These are phyloP conservation scores for Aegilops sharonensis DNA, from an alignment of 176 grass and related monocot species.

Conservation along the genomic window DNA sequence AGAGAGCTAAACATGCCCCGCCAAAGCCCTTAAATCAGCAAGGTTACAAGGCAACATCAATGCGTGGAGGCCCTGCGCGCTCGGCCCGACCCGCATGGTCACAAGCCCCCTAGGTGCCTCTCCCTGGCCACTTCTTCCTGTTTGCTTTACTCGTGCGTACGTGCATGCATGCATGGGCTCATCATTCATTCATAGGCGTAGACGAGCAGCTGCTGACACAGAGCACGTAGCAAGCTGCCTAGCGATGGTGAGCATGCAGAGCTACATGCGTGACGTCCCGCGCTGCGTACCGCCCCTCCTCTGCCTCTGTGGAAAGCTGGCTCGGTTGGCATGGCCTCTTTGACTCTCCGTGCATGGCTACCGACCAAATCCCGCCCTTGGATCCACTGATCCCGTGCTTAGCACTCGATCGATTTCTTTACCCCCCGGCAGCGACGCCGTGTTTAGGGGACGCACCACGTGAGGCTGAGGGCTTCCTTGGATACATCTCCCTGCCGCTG, in stretches of 20 bases:
- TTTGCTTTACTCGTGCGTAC: not conserved
- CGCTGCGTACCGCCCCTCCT: not conserved
- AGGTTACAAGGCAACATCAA: conserved; percentile 17
- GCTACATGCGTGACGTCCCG: not conserved
- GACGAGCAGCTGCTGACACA: not conserved
- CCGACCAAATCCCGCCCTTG: not conserved
- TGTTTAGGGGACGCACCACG: conserved; percentile 46
- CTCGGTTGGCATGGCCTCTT: conserved; percentile 4
- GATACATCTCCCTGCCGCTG: conserved; percentile 13
- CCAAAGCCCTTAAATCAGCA: conserved; percentile 38
- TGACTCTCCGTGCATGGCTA: not conserved
- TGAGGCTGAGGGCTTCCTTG: conserved; percentile 44
- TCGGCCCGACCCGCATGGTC: conserved; percentile 31
- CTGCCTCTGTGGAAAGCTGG: not conserved
- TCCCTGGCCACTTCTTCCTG: conserved; percentile 33
- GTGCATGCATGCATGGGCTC: not conserved
- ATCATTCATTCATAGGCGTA: not conserved
- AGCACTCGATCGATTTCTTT: not conserved
- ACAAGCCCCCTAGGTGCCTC: conserved; percentile 18
- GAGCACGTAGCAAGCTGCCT: too few relatives aligned
- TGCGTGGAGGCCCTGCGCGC: conserved; percentile 5
- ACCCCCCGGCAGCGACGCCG: conserved; percentile 31
- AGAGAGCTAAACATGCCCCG: conserved; percentile 18
- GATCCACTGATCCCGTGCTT: not conserved
- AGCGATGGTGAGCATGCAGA: too few relatives aligned